Evolutionary conservation across 2,329 filamentous ascomycete species (phyloP).

Genomic region (Alternaria triticimaculans): DNA sequence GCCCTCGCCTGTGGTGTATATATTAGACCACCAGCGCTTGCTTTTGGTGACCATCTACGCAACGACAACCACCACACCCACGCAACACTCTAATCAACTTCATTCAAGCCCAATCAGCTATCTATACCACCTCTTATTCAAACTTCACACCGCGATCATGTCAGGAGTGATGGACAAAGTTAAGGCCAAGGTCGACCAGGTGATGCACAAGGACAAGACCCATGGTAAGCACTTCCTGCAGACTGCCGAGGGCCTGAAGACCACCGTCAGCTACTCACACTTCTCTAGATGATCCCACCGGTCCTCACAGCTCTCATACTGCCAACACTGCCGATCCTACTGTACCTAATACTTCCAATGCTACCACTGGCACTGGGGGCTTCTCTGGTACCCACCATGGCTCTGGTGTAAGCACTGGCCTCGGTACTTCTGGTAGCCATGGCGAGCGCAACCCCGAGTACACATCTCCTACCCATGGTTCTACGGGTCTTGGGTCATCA

Average conservation of each 20-base stretch:
- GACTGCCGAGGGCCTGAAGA: neutral
- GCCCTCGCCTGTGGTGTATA: constrained; percentile 11
- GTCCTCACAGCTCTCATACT: constrained; percentile 36
- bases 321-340: constrained; percentile 32
- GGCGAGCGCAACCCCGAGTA: constrained; percentile 1
- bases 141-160: constrained; percentile 29
- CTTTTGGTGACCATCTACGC: constrained; percentile 13
- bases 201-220: constrained; percentile 46
- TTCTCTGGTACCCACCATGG: neutral
- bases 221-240: constrained; percentile 19
- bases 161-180: constrained; percentile 44
- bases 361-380: constrained; percentile 16
- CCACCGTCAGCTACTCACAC: constrained; percentile 4
- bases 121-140: neutral
- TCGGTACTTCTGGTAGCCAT: constrained; percentile 3
- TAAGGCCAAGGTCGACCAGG: constrained; percentile 48
- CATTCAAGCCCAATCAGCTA: constrained; percentile 3
- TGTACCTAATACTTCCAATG: constrained; percentile 13
- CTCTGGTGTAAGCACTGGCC: constrained; percentile 8
- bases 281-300: constrained; percentile 34
- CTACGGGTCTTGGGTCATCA: constrained; percentile 24
- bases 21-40: constrained; percentile 22
- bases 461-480: neutral
- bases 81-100: neutral
- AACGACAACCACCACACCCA: constrained; percentile 1